Conservation (phyloP, 2,329 filamentous ascomycete genomes). For the Lanzia echinophila region DNA sequence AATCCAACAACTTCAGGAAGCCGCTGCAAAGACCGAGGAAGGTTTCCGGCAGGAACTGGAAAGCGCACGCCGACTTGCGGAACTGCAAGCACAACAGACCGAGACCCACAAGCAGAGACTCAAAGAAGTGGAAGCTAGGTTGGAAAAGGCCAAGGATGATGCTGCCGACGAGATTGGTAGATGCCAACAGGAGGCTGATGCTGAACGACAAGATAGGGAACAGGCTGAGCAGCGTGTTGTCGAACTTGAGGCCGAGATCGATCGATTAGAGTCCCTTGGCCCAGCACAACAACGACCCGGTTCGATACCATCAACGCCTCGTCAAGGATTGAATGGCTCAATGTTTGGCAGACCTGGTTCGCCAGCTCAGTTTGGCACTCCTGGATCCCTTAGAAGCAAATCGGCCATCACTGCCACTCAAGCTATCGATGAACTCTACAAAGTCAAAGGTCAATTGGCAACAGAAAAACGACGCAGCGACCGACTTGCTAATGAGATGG, state of each 20-base stretch:
- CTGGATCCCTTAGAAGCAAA: constrained; percentile 49
- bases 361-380: constrained; percentile 50
- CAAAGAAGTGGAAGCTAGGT: constrained; percentile 57
- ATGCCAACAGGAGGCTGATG: constrained; percentile 46
- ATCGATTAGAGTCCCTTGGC: constrained; percentile 51
- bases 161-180: constrained; percentile 52
- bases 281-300: constrained; percentile 33
- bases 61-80: constrained; percentile 70
- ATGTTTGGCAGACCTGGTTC: constrained; percentile 47
- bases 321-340: constrained; percentile 45
- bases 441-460: constrained; percentile 65
- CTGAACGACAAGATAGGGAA: constrained; percentile 52
- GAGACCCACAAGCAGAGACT: constrained; percentile 65
- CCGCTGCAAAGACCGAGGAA: constrained; percentile 74
- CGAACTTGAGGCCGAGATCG: constrained; percentile 58
- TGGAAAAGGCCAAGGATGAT: constrained; percentile 55
- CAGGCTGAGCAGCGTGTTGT: constrained; percentile 55
- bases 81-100: constrained; percentile 72
- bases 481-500: constrained; percentile 68
- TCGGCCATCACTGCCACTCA: constrained; percentile 53
- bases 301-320: constrained; percentile 54
- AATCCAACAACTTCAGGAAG: constrained; percentile 79
- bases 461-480: constrained; percentile 68
- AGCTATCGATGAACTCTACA: constrained; percentile 57
- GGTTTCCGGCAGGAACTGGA: constrained; percentile 83